Percentiles rank a stretch among this genome's conserved stretches.
Evolutionary conservation across 441 rosid species (phyloP).

Genomic region (Theobroma grandiflorum): DNA sequence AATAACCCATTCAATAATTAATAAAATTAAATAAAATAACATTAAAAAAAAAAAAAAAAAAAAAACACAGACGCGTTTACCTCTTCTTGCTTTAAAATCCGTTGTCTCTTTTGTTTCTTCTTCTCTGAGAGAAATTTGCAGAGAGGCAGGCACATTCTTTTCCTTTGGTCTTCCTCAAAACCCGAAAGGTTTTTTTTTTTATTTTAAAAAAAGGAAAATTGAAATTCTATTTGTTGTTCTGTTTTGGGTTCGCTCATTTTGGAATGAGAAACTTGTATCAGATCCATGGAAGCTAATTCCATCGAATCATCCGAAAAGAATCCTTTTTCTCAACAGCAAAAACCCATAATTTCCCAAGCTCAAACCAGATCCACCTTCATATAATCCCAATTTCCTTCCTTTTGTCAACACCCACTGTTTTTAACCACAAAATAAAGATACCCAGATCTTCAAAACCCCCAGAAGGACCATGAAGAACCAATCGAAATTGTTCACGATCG

Average conservation of each 20-base stretch:
- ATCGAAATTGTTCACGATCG: constrained; percentile 72
- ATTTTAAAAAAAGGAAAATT: not conserved
- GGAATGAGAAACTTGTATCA: constrained; percentile 27
- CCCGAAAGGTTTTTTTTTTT: not conserved
- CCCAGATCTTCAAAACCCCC: constrained; percentile 6
- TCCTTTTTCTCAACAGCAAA: not conserved
- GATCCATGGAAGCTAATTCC: constrained; percentile 44
- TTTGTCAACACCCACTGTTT: constrained; percentile 13
- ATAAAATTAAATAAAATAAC: not conserved
- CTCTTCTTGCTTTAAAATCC: constrained; percentile 18
- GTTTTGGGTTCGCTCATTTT: constrained; percentile 7
- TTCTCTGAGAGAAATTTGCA: constrained; percentile 14
- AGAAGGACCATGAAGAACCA: constrained; percentile 48
- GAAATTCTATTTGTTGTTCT: constrained; percentile 8
- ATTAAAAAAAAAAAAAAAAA: constrained; percentile 4
- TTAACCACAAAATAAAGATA: constrained; percentile 16
- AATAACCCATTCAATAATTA: not conserved
- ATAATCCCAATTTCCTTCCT: constrained; percentile 16
- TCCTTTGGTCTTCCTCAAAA: constrained; percentile 15
- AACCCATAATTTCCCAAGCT: not conserved
- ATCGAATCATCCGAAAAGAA: not conserved
- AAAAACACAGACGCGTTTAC: constrained; percentile 17
- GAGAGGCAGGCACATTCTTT: constrained; percentile 17
- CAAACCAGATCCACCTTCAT: constrained; percentile 28
- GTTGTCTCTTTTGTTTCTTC: not conserved